phyloP scores from a whole-genome alignment of 495 filamentous ascomycete genomes.

The Evernia prunastri region DNA sequence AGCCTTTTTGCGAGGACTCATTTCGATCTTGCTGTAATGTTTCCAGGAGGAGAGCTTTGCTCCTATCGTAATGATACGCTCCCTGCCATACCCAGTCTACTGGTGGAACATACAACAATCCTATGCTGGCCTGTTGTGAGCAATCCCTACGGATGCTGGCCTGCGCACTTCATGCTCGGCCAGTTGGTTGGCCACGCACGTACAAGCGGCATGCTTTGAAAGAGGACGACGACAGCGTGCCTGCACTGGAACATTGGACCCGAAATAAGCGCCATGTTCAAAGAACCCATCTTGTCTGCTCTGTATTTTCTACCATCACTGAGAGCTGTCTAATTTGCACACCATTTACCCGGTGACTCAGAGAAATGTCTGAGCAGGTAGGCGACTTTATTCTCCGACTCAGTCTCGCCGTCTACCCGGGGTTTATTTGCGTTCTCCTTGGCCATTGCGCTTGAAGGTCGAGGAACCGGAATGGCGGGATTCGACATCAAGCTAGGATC shows the following conservation, averaged over 20 bases:
- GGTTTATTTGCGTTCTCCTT: neutral
- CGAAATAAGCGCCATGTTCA: conserved; percentile 54
- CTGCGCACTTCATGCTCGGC: conserved; percentile 47
- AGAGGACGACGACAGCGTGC: conserved; percentile 52
- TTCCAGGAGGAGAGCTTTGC: conserved; percentile 56
- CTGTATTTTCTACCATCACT: conserved; percentile 21
- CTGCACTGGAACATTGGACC: conserved; percentile 51
- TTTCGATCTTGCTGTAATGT: conserved; percentile 45
- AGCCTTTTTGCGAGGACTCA: conserved; percentile 22
- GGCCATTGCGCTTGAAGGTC: neutral
- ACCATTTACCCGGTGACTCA: conserved; percentile 54
- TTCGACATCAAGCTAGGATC: conserved; percentile 40
- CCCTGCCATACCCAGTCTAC: conserved; percentile 52
- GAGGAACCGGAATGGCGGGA: conserved; percentile 10
- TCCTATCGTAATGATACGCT: conserved; percentile 57
- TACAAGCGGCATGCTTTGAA: conserved; percentile 53
- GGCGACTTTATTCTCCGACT: conserved; percentile 51
- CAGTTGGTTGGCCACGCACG: conserved; percentile 57
- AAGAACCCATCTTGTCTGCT: conserved; percentile 55
- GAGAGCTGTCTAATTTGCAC: conserved; percentile 20
- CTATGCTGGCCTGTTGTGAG: conserved; percentile 46
- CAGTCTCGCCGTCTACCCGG: conserved; percentile 31
- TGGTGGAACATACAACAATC: conserved; percentile 42
- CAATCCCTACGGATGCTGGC: conserved; percentile 44
- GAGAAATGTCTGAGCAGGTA: conserved; percentile 57